A percentile compares a stretch with the other conserved stretches of the same genome.
These are phyloP conservation scores for Solanum chmielewskii DNA, from an alignment of 257 asterid species.

Conservation along the genomic window DNA sequence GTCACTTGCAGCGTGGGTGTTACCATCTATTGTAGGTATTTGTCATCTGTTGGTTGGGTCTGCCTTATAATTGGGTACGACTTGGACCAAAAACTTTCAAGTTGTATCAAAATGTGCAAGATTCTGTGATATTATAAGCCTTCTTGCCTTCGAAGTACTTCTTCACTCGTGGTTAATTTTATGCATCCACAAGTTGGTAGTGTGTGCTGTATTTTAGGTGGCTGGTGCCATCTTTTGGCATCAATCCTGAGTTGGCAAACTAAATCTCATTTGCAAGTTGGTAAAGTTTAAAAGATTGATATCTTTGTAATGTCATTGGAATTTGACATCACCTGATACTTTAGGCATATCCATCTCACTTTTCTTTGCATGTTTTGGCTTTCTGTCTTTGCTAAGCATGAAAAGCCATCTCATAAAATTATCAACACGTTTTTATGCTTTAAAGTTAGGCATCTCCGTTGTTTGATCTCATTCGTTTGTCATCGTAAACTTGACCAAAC, in stretches of 20 bases:
- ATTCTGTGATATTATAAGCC: neutral
- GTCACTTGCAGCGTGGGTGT: neutral
- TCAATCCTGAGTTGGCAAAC: neutral
- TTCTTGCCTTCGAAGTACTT: neutral
- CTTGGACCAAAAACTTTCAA: neutral
- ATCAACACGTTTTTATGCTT: neutral
- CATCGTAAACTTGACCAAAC: neutral
- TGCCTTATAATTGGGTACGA: neutral
- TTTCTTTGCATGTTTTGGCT: neutral
- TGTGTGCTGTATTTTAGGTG: neutral
- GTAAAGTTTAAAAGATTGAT: neutral
- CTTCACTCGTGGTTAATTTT: neutral
- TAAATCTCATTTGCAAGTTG: neutral
- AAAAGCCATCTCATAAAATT: neutral
- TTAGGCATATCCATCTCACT: neutral
- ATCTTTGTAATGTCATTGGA: neutral
- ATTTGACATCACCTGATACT: neutral
- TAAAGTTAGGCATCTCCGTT: neutral
- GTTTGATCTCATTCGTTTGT: neutral
- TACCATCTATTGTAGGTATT: neutral
- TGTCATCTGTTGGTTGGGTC: neutral
- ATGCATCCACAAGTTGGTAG: neutral
- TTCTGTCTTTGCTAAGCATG: neutral
- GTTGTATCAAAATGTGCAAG: neutral
- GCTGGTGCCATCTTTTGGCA: neutral